Percentiles rank a stretch among this genome's conserved stretches.
Evolutionary conservation across 2,329 filamentous ascomycete species (phyloP).

Genomic region (Diaporthe nobilis): DNA sequence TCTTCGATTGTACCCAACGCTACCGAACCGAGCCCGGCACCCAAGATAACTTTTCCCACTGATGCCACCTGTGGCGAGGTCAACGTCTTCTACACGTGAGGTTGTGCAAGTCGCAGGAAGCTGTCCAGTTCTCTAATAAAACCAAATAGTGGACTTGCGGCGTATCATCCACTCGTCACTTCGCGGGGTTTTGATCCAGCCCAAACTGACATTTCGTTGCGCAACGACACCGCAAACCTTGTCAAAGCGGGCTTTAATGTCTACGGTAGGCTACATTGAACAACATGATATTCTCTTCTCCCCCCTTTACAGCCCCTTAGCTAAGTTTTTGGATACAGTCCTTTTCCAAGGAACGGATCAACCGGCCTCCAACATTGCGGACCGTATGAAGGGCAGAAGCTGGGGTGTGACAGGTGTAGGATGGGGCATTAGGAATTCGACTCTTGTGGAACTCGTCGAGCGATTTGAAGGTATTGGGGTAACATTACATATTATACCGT

Average conservation of each 20-base stretch:
- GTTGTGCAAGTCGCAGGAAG: neutral
- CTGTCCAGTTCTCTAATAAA: neutral
- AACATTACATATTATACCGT: no score
- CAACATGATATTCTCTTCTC: rapidly evolving
- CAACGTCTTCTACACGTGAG: constrained; percentile 23
- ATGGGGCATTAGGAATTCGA: constrained; percentile 6
- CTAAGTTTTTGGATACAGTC: neutral
- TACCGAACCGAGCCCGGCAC: neutral
- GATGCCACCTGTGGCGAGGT: constrained; percentile 20
- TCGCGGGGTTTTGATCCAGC: neutral
- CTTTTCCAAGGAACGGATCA: constrained; percentile 16
- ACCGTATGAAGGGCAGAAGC: constrained; percentile 9
- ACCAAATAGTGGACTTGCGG: neutral
- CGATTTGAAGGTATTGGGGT: neutral
- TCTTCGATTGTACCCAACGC: neutral
- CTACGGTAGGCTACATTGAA: neutral
- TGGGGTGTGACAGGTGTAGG: constrained; percentile 16
- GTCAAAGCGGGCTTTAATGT: constrained; percentile 11
- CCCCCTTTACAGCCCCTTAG: neutral
- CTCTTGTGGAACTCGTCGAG: neutral
- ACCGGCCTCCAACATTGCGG: constrained; percentile 1
- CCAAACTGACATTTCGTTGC: neutral
- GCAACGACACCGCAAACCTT: constrained; percentile 8
- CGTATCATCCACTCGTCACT: constrained; percentile 5
- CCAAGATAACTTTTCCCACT: neutral